Conservation (phyloP, 768 basidiomycete genomes). For the Mycena amicta region DNA sequence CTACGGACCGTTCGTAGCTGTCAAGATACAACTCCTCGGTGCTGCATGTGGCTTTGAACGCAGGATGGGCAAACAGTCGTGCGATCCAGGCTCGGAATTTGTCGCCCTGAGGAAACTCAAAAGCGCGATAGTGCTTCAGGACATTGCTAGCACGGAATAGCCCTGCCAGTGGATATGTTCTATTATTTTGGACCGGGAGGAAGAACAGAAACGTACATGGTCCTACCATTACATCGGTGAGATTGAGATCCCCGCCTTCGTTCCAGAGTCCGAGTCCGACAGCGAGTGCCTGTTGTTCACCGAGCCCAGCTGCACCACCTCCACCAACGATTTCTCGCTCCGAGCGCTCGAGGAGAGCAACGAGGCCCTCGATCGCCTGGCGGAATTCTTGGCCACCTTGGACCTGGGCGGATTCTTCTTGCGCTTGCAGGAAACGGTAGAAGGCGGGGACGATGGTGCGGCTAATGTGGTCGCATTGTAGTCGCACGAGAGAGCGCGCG, state of each 20-base stretch:
- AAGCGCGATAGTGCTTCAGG: constrained; percentile 68
- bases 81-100: constrained; percentile 57
- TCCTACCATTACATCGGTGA: constrained; percentile 67
- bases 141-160: constrained; percentile 67
- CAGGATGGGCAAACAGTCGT: constrained; percentile 59
- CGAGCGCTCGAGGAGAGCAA: constrained; percentile 57
- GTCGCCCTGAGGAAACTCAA: constrained; percentile 51
- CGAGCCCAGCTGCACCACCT: constrained; percentile 43
- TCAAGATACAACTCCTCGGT: constrained; percentile 67
- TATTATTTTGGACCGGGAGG: too few species aligned
- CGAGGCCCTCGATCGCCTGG: constrained; percentile 51
- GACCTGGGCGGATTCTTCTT: constrained; percentile 55
- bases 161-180: too few species aligned
- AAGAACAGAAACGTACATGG: constrained; percentile 56
- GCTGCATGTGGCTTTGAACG: constrained; percentile 70
- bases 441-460: constrained; percentile 69
- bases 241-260: constrained; percentile 57
- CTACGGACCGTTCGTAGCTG: constrained; percentile 64
- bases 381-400: constrained; percentile 56
- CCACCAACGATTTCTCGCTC: constrained; percentile 45
- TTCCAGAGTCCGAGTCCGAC: constrained; percentile 62
- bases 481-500: constrained; percentile 64
- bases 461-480: constrained; percentile 70
- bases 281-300: constrained; percentile 38
- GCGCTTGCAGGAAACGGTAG: constrained; percentile 75